Percentiles rank a stretch among this genome's conserved stretches.
Conservation (phyloP, 768 basidiomycete species). For the Macrolepiota albuminosa region DNA sequence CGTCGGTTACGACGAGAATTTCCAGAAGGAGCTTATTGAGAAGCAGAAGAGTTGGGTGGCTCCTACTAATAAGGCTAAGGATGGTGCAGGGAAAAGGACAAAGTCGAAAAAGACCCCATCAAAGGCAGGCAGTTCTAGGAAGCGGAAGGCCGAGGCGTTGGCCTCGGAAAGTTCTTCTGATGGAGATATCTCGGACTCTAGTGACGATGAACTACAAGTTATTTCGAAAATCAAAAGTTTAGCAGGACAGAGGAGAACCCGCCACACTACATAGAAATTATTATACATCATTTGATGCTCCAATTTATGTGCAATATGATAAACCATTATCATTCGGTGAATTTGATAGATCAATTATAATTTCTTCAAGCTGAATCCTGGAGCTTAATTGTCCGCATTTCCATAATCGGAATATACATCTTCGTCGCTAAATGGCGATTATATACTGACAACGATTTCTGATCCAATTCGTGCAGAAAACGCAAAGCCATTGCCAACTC, state of each 20-base stretch:
- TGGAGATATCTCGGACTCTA: background rate
- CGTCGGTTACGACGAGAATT: background rate
- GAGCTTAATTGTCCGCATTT: background rate
- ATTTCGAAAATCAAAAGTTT: background rate
- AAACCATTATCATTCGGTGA: background rate
- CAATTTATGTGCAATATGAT: background rate
- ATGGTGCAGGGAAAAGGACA: background rate
- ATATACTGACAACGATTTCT: background rate
- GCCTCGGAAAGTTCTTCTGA: background rate
- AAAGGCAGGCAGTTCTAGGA: background rate
- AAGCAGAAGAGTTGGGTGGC: background rate
- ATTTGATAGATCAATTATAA: background rate
- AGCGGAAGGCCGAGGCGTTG: background rate
- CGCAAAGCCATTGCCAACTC: background rate
- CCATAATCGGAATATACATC: background rate
- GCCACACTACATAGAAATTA: background rate
- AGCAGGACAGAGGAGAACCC: background rate
- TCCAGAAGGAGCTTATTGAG: background rate
- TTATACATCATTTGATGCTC: background rate
- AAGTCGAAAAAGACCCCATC: background rate
- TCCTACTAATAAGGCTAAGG: background rate
- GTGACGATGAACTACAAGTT: background rate
- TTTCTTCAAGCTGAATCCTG: no score
- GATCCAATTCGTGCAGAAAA: background rate
- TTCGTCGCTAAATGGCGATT: background rate